phyloP scores from a whole-genome alignment of 176 grass and related monocot species.

The Eremochloa ophiuroides region DNA sequence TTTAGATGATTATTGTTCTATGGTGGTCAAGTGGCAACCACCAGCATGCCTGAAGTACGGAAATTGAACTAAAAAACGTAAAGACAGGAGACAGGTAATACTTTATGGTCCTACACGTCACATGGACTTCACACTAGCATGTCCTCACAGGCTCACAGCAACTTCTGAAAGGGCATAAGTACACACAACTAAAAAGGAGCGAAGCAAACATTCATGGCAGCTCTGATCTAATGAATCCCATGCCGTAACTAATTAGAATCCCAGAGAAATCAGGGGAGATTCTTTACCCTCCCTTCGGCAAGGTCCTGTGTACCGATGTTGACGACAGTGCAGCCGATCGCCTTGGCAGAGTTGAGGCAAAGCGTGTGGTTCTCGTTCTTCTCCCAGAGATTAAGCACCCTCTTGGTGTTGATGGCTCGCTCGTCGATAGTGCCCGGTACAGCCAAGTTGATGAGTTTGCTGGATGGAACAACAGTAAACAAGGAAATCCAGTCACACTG shows the following conservation, averaged over 20 bases:
- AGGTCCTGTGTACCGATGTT: slow-evolving; percentile 97
- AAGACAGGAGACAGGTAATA: neutral
- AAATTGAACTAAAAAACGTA: slow-evolving; percentile 17
- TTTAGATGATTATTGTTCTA: slow-evolving; percentile 29
- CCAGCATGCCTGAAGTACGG: slow-evolving; percentile 30
- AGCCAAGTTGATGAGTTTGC: slow-evolving; percentile 95
- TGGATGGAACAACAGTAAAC: slow-evolving; percentile 12
- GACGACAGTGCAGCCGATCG: slow-evolving; percentile 91
- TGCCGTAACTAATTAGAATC: neutral
- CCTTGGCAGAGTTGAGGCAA: slow-evolving; percentile 92
- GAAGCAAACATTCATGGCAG: neutral
- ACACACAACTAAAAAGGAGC: slow-evolving; percentile 22
- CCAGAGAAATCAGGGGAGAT: slow-evolving; percentile 7
- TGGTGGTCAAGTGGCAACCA: slow-evolving; percentile 25
- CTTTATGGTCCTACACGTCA: slow-evolving; percentile 26
- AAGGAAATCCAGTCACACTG: neutral
- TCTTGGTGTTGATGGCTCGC: slow-evolving; percentile 90
- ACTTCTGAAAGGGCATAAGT: slow-evolving; percentile 8
- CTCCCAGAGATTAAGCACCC: slow-evolving; percentile 84
- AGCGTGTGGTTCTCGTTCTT: slow-evolving; percentile 98
- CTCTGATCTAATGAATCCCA: slow-evolving; percentile 22
- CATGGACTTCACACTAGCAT: slow-evolving; percentile 26
- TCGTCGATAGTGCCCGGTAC: slow-evolving; percentile 91
- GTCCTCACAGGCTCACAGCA: slow-evolving; percentile 1
- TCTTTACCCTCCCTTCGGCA: slow-evolving; percentile 78